Evolutionary conservation across 208 protist species (phyloP), one percentile per base, ranked within the genome.

Genomic region (Leishmania tropica): DNA sequence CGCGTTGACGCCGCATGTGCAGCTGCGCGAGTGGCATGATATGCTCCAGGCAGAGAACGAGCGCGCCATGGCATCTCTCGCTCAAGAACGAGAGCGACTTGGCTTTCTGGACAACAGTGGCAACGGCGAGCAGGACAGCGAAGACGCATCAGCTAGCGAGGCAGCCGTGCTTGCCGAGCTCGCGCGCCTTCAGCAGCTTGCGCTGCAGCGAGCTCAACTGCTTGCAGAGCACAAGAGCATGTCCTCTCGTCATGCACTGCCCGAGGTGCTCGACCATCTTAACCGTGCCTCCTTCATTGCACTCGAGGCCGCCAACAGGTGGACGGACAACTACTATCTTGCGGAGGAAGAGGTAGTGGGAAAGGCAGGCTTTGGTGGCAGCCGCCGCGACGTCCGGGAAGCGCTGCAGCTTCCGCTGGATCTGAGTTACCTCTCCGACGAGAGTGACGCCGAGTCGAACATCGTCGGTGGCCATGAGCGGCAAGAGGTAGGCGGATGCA

Each of bases 261-360:
- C 89, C 13, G 72, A 75, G 21, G 74, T 90, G 45, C 53, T 89
- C 45, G 74, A 80, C 2, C 76, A 35, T 21, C 67, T 97, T 10
- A 78, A 87, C 21, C 19, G 56, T 5, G 75, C 84, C 47, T 90
- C 85, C 11, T 47, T 2, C 0, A 48, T 85, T 10, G 92, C 92
- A 7, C 82, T 81, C 58, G 91, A 88, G 42, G 86, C 94, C 4
- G 91, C 90, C 3, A 95, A 97, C 81, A 90, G 92, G 24, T 97
- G 94, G 92, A 95, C 94, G 31, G 94, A 97, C 74, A 97, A 97
- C 77, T 92, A 89, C 58, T 92, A 88, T 56, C 83, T 94, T 3
- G 79, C 93, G 2, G 89, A 97, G 79, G 83, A 93, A 70, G 78
- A 90, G 76, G 81, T 97, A 21, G 73, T 79, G 47, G 40, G 48